Conservation (phyloP, 768 basidiomycete genomes). For the Serendipita indica region DNA sequence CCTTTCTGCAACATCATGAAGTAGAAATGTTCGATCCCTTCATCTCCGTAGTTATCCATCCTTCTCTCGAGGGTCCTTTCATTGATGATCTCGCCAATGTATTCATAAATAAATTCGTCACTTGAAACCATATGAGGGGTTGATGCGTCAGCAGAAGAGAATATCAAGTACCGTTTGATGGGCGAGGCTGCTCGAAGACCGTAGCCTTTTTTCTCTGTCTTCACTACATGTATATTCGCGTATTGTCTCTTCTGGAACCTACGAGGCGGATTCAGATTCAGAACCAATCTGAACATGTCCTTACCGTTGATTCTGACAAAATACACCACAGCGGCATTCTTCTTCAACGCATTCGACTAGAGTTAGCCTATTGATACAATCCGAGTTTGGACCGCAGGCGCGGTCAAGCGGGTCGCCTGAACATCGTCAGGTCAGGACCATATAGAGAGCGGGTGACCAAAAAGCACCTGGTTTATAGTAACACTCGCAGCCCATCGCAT, state of each 20-base stretch:
- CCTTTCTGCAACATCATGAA: conserved; percentile 99
- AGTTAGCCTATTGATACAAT: conserved; percentile 94
- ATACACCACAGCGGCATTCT: conserved; percentile 68
- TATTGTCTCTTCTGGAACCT: conserved; percentile 85
- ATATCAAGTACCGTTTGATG: conserved; percentile 19
- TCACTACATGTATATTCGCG: conserved; percentile 74
- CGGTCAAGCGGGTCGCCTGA: conserved; percentile 36
- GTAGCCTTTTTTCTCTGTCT: conserved; percentile 91
- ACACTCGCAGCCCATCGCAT: conserved; percentile 96
- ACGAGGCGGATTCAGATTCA: conserved; percentile 2
- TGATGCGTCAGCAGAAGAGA: conserved; percentile 4
- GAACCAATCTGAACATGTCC: conserved; percentile 18
- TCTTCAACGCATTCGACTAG: conserved; percentile 90
- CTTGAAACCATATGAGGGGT: conserved; percentile 28
- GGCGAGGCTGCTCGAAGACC: conserved; percentile 61
- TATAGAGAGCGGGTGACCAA: conserved; percentile 19
- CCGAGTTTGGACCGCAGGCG: conserved; percentile 76
- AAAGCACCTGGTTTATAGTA: conserved; percentile 65
- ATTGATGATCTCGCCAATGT: conserved; percentile 90
- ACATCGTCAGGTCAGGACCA: conserved; percentile 30
- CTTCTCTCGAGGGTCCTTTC: conserved; percentile 78
- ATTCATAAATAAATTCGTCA: conserved; percentile 91
- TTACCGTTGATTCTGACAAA: conserved; percentile 91
- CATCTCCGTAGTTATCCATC: conserved; percentile 84
- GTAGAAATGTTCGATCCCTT: conserved; percentile 93